Evolutionary conservation across 495 filamentous ascomycete genomes (phyloP).

Genomic region (Tuber borchii): DNA sequence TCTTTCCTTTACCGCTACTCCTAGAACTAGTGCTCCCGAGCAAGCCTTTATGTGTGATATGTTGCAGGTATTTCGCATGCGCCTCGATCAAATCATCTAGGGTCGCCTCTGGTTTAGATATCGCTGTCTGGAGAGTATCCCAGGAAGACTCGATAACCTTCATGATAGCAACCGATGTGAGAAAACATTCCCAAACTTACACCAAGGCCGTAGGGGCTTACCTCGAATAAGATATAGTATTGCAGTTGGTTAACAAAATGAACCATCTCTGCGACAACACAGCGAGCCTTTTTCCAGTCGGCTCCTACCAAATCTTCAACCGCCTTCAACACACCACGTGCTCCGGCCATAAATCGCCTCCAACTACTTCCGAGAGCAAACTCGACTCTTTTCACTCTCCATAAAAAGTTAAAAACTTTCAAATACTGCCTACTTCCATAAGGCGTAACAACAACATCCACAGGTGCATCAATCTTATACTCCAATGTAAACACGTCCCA

Average conservation of each 20-base stretch:
- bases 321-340: constrained; percentile 79
- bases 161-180: constrained; percentile 5
- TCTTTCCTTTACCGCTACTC: constrained; percentile 44
- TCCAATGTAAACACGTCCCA: constrained; percentile 99
- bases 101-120: constrained; percentile 74
- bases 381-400: constrained; percentile 96
- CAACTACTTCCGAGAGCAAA: constrained; percentile 85
- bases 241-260: constrained; percentile 96
- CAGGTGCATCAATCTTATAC: constrained; percentile 95
- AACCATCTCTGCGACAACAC: constrained; percentile 91
- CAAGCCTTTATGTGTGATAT: constrained; percentile 93
- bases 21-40: constrained; percentile 60
- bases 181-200: neutral
- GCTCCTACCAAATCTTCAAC: constrained; percentile 66
- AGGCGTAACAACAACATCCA: constrained; percentile 94
- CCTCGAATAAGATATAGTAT: constrained; percentile 95
- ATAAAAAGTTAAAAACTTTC: constrained; percentile 98
- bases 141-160: constrained; percentile 87
- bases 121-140: constrained; percentile 73
- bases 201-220: constrained; percentile 4
- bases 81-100: constrained; percentile 92
- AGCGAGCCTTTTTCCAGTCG: constrained; percentile 85
- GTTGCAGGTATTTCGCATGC: constrained; percentile 81
- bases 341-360: constrained; percentile 93
- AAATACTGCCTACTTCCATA: constrained; percentile 94